These are phyloP conservation scores for Fusarium sacchari DNA, from an alignment of 2,329 filamentous ascomycete species.

Conservation along the genomic window DNA sequence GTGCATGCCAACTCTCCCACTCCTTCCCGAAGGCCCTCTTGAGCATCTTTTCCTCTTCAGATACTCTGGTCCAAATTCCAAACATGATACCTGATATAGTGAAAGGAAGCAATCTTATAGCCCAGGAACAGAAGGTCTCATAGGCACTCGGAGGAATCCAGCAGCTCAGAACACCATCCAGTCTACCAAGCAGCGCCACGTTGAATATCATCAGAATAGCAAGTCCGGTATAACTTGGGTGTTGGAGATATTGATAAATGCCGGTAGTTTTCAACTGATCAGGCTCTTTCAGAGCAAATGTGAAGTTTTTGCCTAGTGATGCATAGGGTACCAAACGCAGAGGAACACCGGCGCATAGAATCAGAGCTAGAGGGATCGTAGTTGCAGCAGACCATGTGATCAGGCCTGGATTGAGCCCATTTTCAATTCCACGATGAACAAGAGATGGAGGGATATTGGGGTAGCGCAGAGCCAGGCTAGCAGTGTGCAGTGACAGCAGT, in stretches of 20 bases:
- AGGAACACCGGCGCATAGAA: constrained; percentile 46
- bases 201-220: constrained; percentile 48
- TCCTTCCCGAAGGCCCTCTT: constrained; percentile 55
- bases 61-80: constrained; percentile 50
- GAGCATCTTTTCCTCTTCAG: constrained; percentile 63
- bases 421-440: constrained; percentile 45
- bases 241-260: constrained; percentile 60
- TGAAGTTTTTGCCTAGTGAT: constrained; percentile 62
- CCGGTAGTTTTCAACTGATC: constrained; percentile 57
- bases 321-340: constrained; percentile 53
- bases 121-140: neutral
- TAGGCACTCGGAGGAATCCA: constrained; percentile 47
- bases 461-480: constrained; percentile 29
- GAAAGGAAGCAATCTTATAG: constrained; percentile 1
- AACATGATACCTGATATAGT: constrained; percentile 28
- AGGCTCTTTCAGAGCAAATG: constrained; percentile 60
- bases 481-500: constrained; percentile 36
- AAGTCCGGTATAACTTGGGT: constrained; percentile 62
- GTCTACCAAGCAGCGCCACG: constrained; percentile 47
- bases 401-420: constrained; percentile 45
- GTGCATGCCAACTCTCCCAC: constrained; percentile 60
- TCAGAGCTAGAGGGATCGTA: constrained; percentile 47
- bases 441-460: constrained; percentile 37
- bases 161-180: constrained; percentile 54
- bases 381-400: constrained; percentile 52